Conservation (phyloP, 1,284 basidiomycete genomes). For the Blastosporella zonata region DNA sequence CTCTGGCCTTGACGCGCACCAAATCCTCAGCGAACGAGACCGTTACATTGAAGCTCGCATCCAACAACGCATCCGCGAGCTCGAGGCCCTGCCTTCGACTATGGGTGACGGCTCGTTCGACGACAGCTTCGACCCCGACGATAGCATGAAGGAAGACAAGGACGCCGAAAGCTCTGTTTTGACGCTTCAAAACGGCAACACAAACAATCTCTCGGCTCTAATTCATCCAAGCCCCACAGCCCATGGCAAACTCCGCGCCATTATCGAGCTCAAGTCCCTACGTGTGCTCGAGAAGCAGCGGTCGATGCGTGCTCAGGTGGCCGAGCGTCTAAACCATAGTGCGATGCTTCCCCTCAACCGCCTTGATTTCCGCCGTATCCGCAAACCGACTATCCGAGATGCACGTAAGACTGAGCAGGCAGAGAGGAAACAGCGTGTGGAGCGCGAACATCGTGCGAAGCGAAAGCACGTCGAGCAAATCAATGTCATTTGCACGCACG, state of each 20-base stretch:
- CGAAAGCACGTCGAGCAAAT: slow-evolving; percentile 97
- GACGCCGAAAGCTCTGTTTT: slow-evolving; percentile 35
- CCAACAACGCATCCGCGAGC: slow-evolving; percentile 85
- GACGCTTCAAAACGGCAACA: slow-evolving; percentile 18
- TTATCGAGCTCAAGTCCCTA: slow-evolving; percentile 95
- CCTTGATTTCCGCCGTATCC: slow-evolving; percentile 84
- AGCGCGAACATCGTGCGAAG: slow-evolving; percentile 92
- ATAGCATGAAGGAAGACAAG: slow-evolving; percentile 37
- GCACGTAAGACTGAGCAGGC: slow-evolving; percentile 88
- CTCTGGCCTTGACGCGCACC: slow-evolving; percentile 88
- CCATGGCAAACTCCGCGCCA: slow-evolving; percentile 82
- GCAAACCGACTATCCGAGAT: slow-evolving; percentile 88
- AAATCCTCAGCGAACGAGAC: slow-evolving; percentile 89
- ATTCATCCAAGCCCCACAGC: slow-evolving; percentile 54
- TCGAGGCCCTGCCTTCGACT: slow-evolving; percentile 82
- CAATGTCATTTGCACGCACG: slow-evolving; percentile 84
- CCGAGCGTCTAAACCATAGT: slow-evolving; percentile 86
- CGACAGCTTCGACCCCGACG: slow-evolving; percentile 46
- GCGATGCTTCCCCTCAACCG: slow-evolving; percentile 92
- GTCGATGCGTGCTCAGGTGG: slow-evolving; percentile 80
- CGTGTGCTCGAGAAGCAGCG: slow-evolving; percentile 90
- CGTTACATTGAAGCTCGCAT: slow-evolving; percentile 89
- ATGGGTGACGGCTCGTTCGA: slow-evolving; percentile 76
- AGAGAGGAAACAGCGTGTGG: slow-evolving; percentile 89
- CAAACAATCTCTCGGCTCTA: slow-evolving; percentile 30